Conservation (phyloP, 306 rosid species). For the Pyrus betulifolia region DNA sequence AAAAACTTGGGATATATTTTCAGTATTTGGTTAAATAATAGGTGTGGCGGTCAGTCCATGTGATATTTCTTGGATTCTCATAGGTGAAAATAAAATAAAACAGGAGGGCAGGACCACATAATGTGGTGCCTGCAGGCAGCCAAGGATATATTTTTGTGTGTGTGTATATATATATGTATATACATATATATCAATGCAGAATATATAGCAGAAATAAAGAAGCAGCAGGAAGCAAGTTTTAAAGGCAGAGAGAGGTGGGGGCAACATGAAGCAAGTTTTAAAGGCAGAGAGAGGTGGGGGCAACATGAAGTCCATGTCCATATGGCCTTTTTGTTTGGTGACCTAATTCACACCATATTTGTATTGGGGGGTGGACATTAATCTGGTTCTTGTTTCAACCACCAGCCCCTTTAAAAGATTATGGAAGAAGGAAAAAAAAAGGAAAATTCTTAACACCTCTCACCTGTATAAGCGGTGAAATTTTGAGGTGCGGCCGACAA, state of each 20-base stretch:
- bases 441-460: not conserved
- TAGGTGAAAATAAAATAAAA: not conserved
- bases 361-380: not conserved
- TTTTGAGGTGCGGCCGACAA: no score
- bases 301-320: conserved; percentile 18
- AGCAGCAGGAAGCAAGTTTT: not conserved
- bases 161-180: no score
- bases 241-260: not conserved
- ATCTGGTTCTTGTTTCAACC: not conserved
- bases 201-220: not conserved
- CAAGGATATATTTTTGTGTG: not conserved
- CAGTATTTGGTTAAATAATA: not conserved
- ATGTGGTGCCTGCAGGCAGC: not conserved
- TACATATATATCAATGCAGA: not conserved
- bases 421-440: not conserved
- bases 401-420: not conserved
- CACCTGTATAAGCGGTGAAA: not conserved
- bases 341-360: not conserved
- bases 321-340: conserved; percentile 2
- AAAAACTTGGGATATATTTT: not conserved
- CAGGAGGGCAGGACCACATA: not conserved
- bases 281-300: not conserved
- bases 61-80: conserved; percentile 11
- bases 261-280: not conserved
- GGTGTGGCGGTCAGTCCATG: not conserved